Percentiles rank a stretch among this genome's conserved stretches.
Conservation (phyloP, 2,329 filamentous ascomycete genomes). For the Pyricularia pennisetigena region DNA sequence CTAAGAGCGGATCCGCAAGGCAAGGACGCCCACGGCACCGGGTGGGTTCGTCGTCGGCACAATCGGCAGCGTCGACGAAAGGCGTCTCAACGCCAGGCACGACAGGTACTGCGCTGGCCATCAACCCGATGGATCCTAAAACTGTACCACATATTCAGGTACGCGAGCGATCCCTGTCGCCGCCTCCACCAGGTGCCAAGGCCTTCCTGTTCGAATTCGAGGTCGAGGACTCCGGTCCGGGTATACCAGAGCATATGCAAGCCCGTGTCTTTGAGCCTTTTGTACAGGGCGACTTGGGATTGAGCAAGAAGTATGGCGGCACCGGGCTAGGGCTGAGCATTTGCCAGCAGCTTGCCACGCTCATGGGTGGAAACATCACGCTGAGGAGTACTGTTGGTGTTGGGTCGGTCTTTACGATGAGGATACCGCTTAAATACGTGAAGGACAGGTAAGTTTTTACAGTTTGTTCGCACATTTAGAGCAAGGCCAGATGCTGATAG, state of each 20-base stretch:
- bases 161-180: conserved; percentile 47
- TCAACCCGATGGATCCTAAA: conserved; percentile 53
- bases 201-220: conserved; percentile 77
- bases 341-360: conserved; percentile 70
- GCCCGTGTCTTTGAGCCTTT: conserved; percentile 88
- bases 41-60: conserved; percentile 37
- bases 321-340: conserved; percentile 85
- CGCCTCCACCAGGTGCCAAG: conserved; percentile 51
- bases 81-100: conserved; percentile 14
- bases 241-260: conserved; percentile 70
- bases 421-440: conserved; percentile 70
- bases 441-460: conserved; percentile 46
- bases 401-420: conserved; percentile 75
- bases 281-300: conserved; percentile 79
- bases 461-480: no score
- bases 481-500: neutral
- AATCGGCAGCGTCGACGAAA: conserved; percentile 38
- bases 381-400: conserved; percentile 62
- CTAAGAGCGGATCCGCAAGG: conserved; percentile 31
- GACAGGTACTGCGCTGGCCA: conserved; percentile 44
- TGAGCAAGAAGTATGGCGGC: conserved; percentile 85
- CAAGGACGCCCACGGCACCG: conserved; percentile 31
- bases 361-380: conserved; percentile 73
- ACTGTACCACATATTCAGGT: conserved; percentile 33
- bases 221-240: conserved; percentile 79